These are phyloP conservation scores for Diaporthe amygdali DNA, from an alignment of 2,329 filamentous ascomycete genomes.

Conservation along the genomic window DNA sequence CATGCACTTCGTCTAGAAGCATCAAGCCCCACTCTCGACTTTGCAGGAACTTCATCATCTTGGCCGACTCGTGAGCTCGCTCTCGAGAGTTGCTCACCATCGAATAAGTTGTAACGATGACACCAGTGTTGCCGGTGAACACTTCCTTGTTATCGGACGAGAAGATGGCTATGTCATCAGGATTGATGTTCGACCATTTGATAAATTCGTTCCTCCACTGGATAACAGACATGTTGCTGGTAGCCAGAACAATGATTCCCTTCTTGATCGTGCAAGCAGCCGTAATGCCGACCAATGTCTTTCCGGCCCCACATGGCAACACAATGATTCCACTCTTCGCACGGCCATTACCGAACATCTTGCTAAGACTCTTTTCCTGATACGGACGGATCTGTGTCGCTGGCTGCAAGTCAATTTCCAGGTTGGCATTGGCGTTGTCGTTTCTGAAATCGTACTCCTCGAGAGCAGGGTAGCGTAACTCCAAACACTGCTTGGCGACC, in stretches of 20 bases:
- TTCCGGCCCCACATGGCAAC: slow-evolving; percentile 92
- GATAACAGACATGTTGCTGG: slow-evolving; percentile 95
- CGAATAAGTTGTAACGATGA: slow-evolving; percentile 96
- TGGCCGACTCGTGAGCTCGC: slow-evolving; percentile 88
- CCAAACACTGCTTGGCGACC: slow-evolving; percentile 88
- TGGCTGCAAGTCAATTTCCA: slow-evolving; percentile 92
- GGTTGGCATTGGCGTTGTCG: slow-evolving; percentile 84
- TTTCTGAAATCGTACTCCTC: slow-evolving; percentile 98
- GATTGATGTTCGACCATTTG: slow-evolving; percentile 96
- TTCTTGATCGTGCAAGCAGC: slow-evolving; percentile 98
- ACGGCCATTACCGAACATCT: slow-evolving; percentile 99
- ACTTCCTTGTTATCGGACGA: slow-evolving; percentile 87
- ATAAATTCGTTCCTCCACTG: slow-evolving; percentile 97
- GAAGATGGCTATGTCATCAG: slow-evolving; percentile 92
- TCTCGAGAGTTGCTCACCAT: slow-evolving; percentile 96
- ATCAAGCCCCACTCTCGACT: slow-evolving; percentile 95
- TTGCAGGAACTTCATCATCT: slow-evolving; percentile 96
- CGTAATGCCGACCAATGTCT: slow-evolving; percentile 97
- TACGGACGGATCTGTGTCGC: slow-evolving; percentile 91
- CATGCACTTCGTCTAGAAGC: slow-evolving; percentile 96
- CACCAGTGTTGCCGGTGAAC: slow-evolving; percentile 88
- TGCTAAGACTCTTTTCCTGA: slow-evolving; percentile 95
- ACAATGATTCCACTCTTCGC: slow-evolving; percentile 98
- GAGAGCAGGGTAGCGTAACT: slow-evolving; percentile 84
- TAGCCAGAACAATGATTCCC: slow-evolving; percentile 92